Conservation (phyloP, 2,329 filamentous ascomycete genomes). For the Aspergillus unguis region DNA sequence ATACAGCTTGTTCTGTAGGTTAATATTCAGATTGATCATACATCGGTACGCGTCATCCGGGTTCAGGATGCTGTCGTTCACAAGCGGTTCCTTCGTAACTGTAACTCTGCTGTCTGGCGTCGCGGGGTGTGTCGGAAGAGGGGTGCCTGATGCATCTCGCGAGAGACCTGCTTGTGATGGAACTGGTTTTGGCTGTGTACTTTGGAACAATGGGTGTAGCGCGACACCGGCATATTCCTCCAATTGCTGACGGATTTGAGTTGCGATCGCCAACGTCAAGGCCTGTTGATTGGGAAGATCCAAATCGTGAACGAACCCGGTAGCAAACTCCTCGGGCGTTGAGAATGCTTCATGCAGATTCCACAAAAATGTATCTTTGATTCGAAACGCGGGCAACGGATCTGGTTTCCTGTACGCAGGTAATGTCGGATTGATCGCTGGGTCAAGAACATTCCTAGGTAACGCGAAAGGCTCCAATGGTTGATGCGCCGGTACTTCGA, state of each 20-base stretch:
- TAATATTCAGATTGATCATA: slow-evolving; percentile 85
- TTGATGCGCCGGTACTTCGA: slow-evolving; percentile 75
- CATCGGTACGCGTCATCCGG: slow-evolving; percentile 94
- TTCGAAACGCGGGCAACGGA: slow-evolving; percentile 74
- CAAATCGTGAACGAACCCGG: slow-evolving; percentile 82
- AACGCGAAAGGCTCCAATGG: slow-evolving; percentile 47
- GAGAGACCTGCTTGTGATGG: slow-evolving; percentile 40
- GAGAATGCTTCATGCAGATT: slow-evolving; percentile 92
- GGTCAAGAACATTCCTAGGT: slow-evolving; percentile 41
- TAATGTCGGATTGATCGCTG: slow-evolving; percentile 59
- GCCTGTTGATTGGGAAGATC: slow-evolving; percentile 74
- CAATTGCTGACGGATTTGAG: slow-evolving; percentile 88
- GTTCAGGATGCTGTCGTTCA: slow-evolving; percentile 72
- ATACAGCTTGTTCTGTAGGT: slow-evolving; percentile 85
- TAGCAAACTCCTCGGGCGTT: slow-evolving; percentile 95
- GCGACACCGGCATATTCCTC: slow-evolving; percentile 96
- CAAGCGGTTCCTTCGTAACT: slow-evolving; percentile 37
- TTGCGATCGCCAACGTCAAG: slow-evolving; percentile 78
- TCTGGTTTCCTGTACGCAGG: slow-evolving; percentile 79
- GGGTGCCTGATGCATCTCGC: slow-evolving; percentile 54
- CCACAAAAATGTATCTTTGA: slow-evolving; percentile 97
- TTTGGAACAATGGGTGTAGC: slow-evolving; percentile 84
- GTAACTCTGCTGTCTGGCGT: slow-evolving; percentile 57
- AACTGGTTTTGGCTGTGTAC: slow-evolving; percentile 27
- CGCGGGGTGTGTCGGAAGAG: slow-evolving; percentile 47